Evolutionary conservation across 805 yeast species (phyloP), one percentile per base, ranked within the genome.

Genomic region (Saturnispora halmiae): DNA sequence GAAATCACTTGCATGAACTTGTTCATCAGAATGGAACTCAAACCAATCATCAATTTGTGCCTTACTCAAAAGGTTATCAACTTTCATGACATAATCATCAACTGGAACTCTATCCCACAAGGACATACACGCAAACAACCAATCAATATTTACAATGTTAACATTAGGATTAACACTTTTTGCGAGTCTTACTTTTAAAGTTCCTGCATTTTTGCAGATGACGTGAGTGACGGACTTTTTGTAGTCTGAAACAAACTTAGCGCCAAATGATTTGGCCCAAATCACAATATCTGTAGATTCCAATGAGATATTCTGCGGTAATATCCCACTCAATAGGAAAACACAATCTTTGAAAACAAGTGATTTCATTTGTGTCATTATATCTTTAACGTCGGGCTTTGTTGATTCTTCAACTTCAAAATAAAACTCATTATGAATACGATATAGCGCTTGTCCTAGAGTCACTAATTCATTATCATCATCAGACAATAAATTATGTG

Each of bases 261-360:
- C 96, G 1, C 98, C 98, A 67, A 90, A 90, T 41, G 88, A 84
- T 37, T 74, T 73, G 10, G 90, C 83, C 96, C 97, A 90, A 18
- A 80, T 75, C 2, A 88, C 96, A 33, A 92, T 83, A 55, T 86
- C 95, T 4, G 94, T 92, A 26, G 70, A 63, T 39, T 81, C 79
- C 14, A 83, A 62, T 41, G 76, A 72, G 10, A 79, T 69, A 1
- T 92, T 92, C n/a, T 85, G 56, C 1, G 96, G 96, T 18, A 92
- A 70, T n/a, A 90, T 69, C 0, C 97, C 96, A 4, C 95, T 82
- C 50, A 92, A 81, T 15, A 90, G 69, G 41, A 92, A 73, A 3
- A 75, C 74, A 34, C 79, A 72, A 6, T 79, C 88, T 19, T 69
- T 60, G 44, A 90, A 75, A 2, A 87, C 87, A 43, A 68, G 53